These are phyloP conservation scores for Boletus pseudo-olivaceus DNA, from an alignment of 768 basidiomycete genomes.

Conservation along the genomic window DNA sequence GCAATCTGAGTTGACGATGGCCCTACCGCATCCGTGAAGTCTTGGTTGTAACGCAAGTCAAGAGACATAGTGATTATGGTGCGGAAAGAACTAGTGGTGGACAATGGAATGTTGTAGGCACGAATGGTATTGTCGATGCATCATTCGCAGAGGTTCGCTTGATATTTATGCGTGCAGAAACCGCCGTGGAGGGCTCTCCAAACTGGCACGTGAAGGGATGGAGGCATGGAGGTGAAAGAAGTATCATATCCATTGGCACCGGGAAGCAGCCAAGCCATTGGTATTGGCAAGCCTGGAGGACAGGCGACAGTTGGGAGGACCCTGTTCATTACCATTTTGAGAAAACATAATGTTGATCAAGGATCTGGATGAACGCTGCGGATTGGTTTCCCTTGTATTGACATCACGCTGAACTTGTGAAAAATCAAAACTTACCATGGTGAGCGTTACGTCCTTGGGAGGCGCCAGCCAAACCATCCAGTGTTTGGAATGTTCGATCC, in stretches of 20 bases:
- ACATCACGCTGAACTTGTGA: neutral
- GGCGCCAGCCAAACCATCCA: constrained; percentile 23
- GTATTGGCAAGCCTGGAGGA: constrained; percentile 10
- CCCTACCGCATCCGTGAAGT: constrained; percentile 14
- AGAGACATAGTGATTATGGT: constrained; percentile 2
- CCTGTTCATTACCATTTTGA: constrained; percentile 12
- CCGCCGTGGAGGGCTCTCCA: constrained; percentile 19
- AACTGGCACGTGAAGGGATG: constrained; percentile 14
- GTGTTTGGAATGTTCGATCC: constrained; percentile 12
- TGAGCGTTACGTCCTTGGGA: constrained; percentile 3
- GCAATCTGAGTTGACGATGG: neutral
- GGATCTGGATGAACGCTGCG: constrained; percentile 1
- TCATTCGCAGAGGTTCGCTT: neutral
- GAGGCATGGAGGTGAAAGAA: constrained; percentile 13
- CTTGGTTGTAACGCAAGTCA: neutral
- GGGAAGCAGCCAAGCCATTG: constrained; percentile 12
- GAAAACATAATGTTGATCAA: neutral
- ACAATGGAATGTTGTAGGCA: neutral
- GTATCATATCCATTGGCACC: constrained; percentile 12
- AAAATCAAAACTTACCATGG: constrained; percentile 6
- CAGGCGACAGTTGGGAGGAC: neutral
- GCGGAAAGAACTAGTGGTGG: neutral
- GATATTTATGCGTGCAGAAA: constrained; percentile 19
- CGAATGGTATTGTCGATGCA: constrained; percentile 5
- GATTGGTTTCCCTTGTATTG: constrained; percentile 9